These are phyloP conservation scores for Gymnopilus junonius DNA, from an alignment of 768 basidiomycete genomes.

Conservation along the genomic window DNA sequence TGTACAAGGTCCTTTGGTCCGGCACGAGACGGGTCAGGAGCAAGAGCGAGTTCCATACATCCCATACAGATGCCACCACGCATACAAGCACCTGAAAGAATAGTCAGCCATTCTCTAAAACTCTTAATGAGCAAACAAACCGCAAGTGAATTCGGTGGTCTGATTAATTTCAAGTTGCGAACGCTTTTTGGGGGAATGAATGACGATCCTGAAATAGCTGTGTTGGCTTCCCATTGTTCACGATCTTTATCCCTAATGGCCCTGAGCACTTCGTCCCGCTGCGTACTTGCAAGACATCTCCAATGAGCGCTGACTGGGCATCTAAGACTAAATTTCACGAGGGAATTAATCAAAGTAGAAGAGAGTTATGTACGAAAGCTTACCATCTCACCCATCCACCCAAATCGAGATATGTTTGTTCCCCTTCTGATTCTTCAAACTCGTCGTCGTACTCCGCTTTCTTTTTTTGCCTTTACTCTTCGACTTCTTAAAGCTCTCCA, in stretches of 20 bases:
- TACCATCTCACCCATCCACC: conserved; percentile 91
- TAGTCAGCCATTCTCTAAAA: background rate
- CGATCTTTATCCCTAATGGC: conserved; percentile 61
- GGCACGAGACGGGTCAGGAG: conserved; percentile 41
- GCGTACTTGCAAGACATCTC: conserved; percentile 67
- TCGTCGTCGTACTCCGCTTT: conserved; percentile 46
- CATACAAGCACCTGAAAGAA: conserved; percentile 53
- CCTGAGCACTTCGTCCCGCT: conserved; percentile 74
- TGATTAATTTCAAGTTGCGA: conserved; percentile 51
- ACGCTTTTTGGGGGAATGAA: conserved; percentile 47
- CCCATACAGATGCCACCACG: conserved; percentile 82
- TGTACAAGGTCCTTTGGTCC: conserved; percentile 3
- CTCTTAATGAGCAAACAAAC: conserved; percentile 28
- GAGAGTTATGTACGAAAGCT: conserved; percentile 14
- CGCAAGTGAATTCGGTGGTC: conserved; percentile 82
- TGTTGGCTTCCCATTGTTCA: conserved; percentile 38
- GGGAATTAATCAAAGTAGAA: conserved; percentile 11
- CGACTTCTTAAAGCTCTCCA: conserved; percentile 41
- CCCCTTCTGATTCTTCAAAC: conserved; percentile 58
- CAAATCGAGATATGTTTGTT: conserved; percentile 51
- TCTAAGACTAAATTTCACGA: conserved; percentile 53
- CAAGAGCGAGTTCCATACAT: conserved; percentile 62
- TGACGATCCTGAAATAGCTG: conserved; percentile 25
- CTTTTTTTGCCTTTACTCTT: conserved; percentile 47
- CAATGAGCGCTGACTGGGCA: conserved; percentile 82